Percentiles rank a stretch among this genome's conserved stretches.
Evolutionary conservation across 495 filamentous ascomycete species (phyloP).

Genomic region (Monascus purpureus): DNA sequence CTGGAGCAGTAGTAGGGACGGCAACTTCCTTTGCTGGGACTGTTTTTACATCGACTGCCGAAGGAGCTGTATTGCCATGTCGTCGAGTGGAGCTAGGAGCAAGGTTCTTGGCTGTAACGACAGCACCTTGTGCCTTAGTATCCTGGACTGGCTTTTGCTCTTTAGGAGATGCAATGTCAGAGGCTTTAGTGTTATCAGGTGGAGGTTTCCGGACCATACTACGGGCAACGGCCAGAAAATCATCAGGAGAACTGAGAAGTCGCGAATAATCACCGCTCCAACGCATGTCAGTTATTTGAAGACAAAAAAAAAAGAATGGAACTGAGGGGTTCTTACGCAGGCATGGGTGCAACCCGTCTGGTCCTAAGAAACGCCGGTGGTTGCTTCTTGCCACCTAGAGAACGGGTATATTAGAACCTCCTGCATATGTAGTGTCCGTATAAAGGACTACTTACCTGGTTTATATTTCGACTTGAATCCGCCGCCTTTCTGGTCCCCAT

Average conservation of each 20-base stretch:
- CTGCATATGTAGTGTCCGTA: too few relatives aligned
- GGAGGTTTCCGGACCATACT: neutral
- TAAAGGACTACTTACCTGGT: neutral
- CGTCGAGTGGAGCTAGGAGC: too few relatives aligned
- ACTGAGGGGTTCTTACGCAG: neutral
- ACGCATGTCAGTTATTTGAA: slow-evolving; percentile 3
- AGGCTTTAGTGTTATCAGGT: neutral
- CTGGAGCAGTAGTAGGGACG: neutral
- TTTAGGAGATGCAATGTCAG: neutral
- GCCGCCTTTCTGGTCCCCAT: neutral
- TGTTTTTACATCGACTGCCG: neutral
- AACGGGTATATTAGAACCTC: too few relatives aligned
- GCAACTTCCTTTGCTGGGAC: neutral
- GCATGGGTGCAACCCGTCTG: neutral
- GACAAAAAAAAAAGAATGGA: neutral
- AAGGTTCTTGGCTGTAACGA: neutral
- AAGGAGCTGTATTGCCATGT: neutral
- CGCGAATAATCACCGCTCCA: slow-evolving; percentile 4
- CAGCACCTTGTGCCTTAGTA: neutral
- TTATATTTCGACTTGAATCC: neutral
- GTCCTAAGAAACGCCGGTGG: slow-evolving; percentile 2
- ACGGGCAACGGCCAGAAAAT: slow-evolving; percentile 9
- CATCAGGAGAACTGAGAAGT: slow-evolving; percentile 7
- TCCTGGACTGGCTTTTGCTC: neutral
- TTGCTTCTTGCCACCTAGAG: slow-evolving; percentile 1